A percentile compares a stretch with the other conserved stretches of the same genome.
These are phyloP conservation scores for Penicillium chermesinum DNA, from an alignment of 495 filamentous ascomycete species.

Conservation along the genomic window DNA sequence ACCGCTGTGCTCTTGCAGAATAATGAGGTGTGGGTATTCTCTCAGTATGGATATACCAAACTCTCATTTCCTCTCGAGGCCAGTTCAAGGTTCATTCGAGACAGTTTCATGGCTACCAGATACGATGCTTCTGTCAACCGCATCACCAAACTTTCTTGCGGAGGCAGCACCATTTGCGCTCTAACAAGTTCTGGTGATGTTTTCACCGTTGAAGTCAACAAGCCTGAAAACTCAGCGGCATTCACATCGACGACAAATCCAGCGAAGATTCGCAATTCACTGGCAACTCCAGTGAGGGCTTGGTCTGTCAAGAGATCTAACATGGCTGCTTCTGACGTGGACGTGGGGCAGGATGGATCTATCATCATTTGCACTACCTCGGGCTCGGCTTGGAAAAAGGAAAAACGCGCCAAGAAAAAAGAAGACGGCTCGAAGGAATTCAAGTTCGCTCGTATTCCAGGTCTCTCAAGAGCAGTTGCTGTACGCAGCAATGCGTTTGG, in stretches of 20 bases:
- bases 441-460: constrained; percentile 86
- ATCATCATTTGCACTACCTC: constrained; percentile 91
- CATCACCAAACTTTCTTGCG: constrained; percentile 70
- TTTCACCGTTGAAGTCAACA: constrained; percentile 72
- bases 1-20: constrained; percentile 82
- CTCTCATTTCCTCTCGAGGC: constrained; percentile 73
- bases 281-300: constrained; percentile 68
- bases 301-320: constrained; percentile 77
- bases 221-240: constrained; percentile 51
- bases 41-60: constrained; percentile 86
- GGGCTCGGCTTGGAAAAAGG: constrained; percentile 84
- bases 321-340: constrained; percentile 82
- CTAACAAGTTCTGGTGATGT: constrained; percentile 78
- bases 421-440: constrained; percentile 68
- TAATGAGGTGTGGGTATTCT: constrained; percentile 86
- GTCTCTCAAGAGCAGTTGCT: constrained; percentile 73
- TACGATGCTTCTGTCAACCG: constrained; percentile 60
- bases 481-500: constrained; percentile 86
- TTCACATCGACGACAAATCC: constrained; percentile 82
- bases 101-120: constrained; percentile 60
- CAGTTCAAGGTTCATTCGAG: constrained; percentile 62
- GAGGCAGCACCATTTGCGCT: constrained; percentile 85
- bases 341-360: constrained; percentile 86
- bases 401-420: constrained; percentile 75
- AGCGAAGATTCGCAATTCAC: constrained; percentile 70